A percentile compares a stretch with the other conserved stretches of the same genome.
phyloP scores from a whole-genome alignment of 1,284 basidiomycete species.

The Cutaneotrichosporon daszewskae region DNA sequence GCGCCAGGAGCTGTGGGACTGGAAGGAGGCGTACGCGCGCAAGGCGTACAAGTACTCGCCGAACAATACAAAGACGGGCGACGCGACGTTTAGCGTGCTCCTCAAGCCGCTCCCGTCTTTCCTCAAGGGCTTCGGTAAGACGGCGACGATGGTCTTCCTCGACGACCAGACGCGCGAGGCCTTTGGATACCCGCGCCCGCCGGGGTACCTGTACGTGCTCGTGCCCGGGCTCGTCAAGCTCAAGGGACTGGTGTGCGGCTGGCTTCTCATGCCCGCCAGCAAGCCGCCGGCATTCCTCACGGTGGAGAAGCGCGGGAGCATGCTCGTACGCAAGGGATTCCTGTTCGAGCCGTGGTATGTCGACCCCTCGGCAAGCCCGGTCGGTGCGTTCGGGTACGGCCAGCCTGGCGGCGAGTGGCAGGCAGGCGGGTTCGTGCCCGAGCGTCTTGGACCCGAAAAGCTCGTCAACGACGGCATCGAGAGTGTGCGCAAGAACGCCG shows the following conservation, averaged over 20 bases:
- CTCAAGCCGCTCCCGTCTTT: conserved; percentile 4
- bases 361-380: background rate
- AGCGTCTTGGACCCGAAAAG: conserved; percentile 6
- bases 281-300: background rate
- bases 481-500: too few relatives aligned
- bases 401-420: conserved; percentile 2
- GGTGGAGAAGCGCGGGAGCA: background rate
- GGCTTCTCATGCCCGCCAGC: conserved; percentile 6
- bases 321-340: conserved; percentile 6
- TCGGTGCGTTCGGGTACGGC: conserved; percentile 4
- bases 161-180: conserved; percentile 12
- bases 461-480: conserved; percentile 5
- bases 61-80: conserved; percentile 9
- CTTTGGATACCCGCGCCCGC: conserved; percentile 6
- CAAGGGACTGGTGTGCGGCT: conserved; percentile 2
- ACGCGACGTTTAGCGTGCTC: conserved; percentile 9
- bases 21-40: conserved; percentile 5
- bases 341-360: conserved; percentile 17
- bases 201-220: conserved; percentile 1
- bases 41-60: conserved; percentile 5
- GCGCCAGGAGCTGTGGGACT: conserved; percentile 6
- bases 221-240: conserved; percentile 7
- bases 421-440: conserved; percentile 2
- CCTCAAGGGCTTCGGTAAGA: conserved; percentile 1
- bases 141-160: conserved; percentile 6